Percentiles rank a stretch among this genome's conserved stretches.
phyloP scores from a whole-genome alignment of 176 grass and related monocot species.

The Poa annua region DNA sequence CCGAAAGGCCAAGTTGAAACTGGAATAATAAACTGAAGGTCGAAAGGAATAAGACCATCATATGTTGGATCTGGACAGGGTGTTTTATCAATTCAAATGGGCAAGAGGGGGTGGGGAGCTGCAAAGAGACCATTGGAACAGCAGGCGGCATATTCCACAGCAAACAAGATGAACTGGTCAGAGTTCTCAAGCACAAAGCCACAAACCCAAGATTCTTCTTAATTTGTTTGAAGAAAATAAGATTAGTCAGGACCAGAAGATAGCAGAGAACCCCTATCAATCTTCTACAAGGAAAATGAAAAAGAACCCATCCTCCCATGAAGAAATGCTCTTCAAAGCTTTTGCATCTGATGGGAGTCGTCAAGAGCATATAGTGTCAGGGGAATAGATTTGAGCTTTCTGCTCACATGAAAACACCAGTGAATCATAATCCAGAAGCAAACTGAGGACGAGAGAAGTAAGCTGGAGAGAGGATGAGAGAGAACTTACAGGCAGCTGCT shows the following conservation, averaged over 20 bases:
- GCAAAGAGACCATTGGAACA: background rate
- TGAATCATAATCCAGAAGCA: background rate
- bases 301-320: background rate
- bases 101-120: background rate
- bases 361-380: background rate
- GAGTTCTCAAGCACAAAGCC: background rate
- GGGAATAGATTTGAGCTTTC: background rate
- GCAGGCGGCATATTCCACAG: slow-evolving; percentile 27
- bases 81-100: background rate
- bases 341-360: background rate
- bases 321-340: background rate
- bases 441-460: background rate
- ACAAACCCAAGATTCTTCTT: background rate
- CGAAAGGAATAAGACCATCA: background rate
- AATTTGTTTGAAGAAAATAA: background rate
- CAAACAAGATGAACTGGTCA: background rate
- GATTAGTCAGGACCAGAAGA: background rate
- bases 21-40: slow-evolving; percentile 8
- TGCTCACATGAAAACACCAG: background rate
- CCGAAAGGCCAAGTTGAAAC: background rate
- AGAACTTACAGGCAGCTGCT: slow-evolving; percentile 7
- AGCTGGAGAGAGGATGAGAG: background rate
- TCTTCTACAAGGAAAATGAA: background rate
- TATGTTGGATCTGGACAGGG: slow-evolving; percentile 39
- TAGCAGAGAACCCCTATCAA: background rate